These are phyloP conservation scores for Nemania sp. DNA, from an alignment of 2,329 filamentous ascomycete species.

Conservation along the genomic window DNA sequence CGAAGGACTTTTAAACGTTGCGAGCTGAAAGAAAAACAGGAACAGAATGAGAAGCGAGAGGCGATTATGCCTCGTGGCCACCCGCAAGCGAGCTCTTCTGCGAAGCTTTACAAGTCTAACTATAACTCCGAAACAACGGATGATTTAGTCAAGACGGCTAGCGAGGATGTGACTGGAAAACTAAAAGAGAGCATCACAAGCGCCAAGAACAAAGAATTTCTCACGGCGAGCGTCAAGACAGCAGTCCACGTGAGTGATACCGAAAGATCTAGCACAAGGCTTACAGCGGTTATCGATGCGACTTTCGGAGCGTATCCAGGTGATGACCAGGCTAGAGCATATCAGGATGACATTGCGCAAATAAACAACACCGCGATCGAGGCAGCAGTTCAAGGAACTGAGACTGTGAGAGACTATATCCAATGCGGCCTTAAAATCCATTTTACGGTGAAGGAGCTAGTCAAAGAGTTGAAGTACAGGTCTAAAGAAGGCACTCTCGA, in stretches of 20 bases:
- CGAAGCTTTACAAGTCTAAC: constrained; percentile 18
- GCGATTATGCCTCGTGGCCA: background rate
- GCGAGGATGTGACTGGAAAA: constrained; percentile 17
- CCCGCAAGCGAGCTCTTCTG: background rate
- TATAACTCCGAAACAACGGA: constrained; percentile 10
- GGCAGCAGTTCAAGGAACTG: background rate
- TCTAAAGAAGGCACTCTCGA: constrained; percentile 19
- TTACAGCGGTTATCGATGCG: constrained; percentile 22
- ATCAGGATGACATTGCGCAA: background rate
- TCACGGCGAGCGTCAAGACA: constrained; percentile 19
- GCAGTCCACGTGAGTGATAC: constrained; percentile 10
- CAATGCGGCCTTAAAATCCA: constrained; percentile 20
- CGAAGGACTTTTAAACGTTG: constrained; percentile 22
- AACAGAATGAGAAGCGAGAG: background rate
- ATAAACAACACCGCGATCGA: background rate
- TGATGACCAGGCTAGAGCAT: background rate
- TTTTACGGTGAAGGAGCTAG: constrained; percentile 20
- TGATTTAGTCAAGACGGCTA: constrained; percentile 11
- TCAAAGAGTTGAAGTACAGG: constrained; percentile 17
- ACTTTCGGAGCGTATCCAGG: background rate
- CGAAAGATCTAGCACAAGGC: background rate
- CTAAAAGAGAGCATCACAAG: constrained; percentile 24
- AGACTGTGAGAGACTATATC: background rate
- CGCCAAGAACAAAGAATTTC: background rate
- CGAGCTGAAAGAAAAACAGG: background rate